Evolutionary conservation across 352 stramenopile species (phyloP).

Genomic region (Phytopythium mirpurense): DNA sequence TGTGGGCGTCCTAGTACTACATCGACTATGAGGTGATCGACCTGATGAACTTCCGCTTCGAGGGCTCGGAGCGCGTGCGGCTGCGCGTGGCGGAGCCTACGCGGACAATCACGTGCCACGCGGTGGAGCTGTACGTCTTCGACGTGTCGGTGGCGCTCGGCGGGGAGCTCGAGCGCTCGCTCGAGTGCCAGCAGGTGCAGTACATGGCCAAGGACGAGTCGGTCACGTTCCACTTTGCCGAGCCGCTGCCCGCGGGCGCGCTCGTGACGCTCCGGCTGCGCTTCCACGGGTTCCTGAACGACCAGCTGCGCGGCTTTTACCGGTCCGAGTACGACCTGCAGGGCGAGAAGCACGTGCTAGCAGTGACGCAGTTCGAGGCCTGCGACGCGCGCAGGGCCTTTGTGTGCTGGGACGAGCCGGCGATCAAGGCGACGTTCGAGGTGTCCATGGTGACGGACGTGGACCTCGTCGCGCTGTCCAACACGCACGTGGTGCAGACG

Average conservation of each 20-base stretch:
- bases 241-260: slow-evolving; percentile 26
- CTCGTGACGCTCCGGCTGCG: slow-evolving; percentile 33
- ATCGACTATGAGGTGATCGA: slow-evolving; percentile 77
- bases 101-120: slow-evolving; percentile 88
- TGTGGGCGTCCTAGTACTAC: slow-evolving; percentile 39
- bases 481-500: slow-evolving; percentile 93
- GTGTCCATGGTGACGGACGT: slow-evolving; percentile 91
- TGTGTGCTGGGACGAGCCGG: slow-evolving; percentile 97
- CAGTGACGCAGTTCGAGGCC: slow-evolving; percentile 82
- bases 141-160: slow-evolving; percentile 55
- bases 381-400: slow-evolving; percentile 92
- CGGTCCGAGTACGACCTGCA: slow-evolving; percentile 91
- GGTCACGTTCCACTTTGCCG: slow-evolving; percentile 52
- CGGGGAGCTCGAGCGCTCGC: slow-evolving; percentile 13
- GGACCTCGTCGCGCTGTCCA: slow-evolving; percentile 91
- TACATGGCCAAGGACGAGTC: slow-evolving; percentile 46
- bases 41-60: slow-evolving; percentile 75
- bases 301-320: slow-evolving; percentile 97
- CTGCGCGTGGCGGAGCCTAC: slow-evolving; percentile 55
- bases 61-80: slow-evolving; percentile 51
- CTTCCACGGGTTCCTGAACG: slow-evolving; percentile 80
- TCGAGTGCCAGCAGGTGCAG: slow-evolving; percentile 43
- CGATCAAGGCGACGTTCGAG: slow-evolving; percentile 93
- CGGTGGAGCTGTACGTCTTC: slow-evolving; percentile 91
- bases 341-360: slow-evolving; percentile 90